Conservation (phyloP, 108 stramenopile genomes). For the Fragilaria crotonensis region DNA sequence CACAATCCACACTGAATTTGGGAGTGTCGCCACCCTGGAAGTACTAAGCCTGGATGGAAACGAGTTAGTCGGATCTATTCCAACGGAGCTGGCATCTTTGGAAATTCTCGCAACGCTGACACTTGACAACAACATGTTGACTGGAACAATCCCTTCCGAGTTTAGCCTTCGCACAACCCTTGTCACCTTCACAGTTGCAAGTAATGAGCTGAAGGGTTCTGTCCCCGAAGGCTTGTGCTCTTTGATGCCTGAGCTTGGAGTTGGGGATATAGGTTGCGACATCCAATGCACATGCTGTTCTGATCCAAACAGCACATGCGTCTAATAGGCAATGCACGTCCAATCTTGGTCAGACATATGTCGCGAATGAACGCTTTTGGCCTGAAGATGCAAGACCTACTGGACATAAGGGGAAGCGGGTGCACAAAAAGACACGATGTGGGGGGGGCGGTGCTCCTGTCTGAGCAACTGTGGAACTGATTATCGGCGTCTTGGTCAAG, state of each 20-base stretch:
- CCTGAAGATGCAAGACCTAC: no score
- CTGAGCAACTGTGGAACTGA: no score
- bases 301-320: background rate
- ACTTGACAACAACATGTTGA: conserved; percentile 19
- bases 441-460: no score
- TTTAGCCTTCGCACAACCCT: background rate
- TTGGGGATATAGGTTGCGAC: background rate
- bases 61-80: conserved; percentile 42
- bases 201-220: background rate
- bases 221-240: background rate
- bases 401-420: no score
- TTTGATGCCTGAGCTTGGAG: background rate
- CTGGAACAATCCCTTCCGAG: conserved; percentile 23
- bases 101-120: background rate
- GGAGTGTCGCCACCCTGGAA: conserved; percentile 14
- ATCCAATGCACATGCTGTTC: background rate
- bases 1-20: background rate
- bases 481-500: no score
- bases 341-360: no score
- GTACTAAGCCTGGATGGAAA: conserved; percentile 27
- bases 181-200: background rate
- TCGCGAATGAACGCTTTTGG: no score
- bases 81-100: conserved; percentile 28
- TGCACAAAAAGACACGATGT: no score
- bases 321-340: no score